phyloP scores from a whole-genome alignment of 495 filamentous ascomycete species.

The Xylaria venustula region DNA sequence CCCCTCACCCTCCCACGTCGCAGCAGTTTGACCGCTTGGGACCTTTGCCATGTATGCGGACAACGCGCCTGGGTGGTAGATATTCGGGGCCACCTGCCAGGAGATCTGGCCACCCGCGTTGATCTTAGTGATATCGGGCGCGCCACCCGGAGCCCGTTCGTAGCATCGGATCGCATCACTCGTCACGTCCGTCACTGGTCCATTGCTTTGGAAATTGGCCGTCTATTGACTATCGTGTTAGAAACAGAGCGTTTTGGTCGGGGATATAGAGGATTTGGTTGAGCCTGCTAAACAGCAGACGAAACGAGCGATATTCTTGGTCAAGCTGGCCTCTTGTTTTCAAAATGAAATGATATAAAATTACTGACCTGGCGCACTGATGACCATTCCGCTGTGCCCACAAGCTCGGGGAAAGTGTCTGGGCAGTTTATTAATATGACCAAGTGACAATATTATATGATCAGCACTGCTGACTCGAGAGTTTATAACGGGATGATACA shows the following conservation, averaged over 20 bases:
- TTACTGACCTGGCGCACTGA: conserved; percentile 43
- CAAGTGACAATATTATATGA: too few relatives aligned
- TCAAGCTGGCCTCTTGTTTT: background rate
- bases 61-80: conserved; percentile 53
- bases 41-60: conserved; percentile 56
- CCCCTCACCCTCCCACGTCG: conserved; percentile 48
- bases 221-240: conserved; percentile 14
- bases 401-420: conserved; percentile 33
- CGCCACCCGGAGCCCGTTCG: conserved; percentile 41
- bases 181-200: conserved; percentile 49
- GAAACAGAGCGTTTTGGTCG: too few relatives aligned
- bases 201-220: conserved; percentile 52
- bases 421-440: conserved; percentile 13
- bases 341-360: too few relatives aligned
- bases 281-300: too few relatives aligned
- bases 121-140: conserved; percentile 40
- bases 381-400: conserved; percentile 43
- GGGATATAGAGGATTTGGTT: too few relatives aligned
- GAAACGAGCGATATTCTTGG: too few relatives aligned
- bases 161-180: conserved; percentile 51
- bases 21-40: conserved; percentile 42
- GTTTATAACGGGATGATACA: too few relatives aligned
- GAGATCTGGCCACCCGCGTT: conserved; percentile 42
- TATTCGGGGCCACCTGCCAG: conserved; percentile 45
- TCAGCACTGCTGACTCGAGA: too few relatives aligned